Base-by-base conservation (phyloP, 768 basidiomycete species). In the Boletus bicolor region DNA sequence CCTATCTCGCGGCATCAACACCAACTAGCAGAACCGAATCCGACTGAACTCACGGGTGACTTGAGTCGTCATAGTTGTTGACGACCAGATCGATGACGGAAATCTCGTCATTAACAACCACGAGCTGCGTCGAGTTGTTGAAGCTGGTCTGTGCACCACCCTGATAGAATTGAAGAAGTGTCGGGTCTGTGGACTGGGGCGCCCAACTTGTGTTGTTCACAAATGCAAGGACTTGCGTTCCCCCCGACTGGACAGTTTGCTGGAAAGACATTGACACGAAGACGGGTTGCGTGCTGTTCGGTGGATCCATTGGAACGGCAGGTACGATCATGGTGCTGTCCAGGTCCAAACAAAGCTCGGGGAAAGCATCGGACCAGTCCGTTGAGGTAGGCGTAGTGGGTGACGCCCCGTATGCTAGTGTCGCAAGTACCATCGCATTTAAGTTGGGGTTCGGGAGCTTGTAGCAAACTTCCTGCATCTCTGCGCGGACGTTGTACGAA, bases 401-500 rank as follows among this genome's bases (percentile, higher is more conserved):
- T 10, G 53, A 30, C 28, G 71, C 59, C 32, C 69, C 69, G 8
- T 70, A 70, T 11, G 68, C 60, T 21, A 70, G 50, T 1, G 68
- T 66, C 30, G 51, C 68, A 15, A 70, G 62, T n/a, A 72, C 68
- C 68, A 70, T 54, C 6, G 42, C 56, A 24, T 70, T 60, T n/a
- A 70, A 49, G 46, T 64, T 60, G 3, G 68, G 64, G 49, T 70
- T 72, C 7, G 60, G 1, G 44, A 70, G 60, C 28, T 72, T 72
- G 47, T 72, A 74, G 42, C 69, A 70, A 1, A 55, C 36, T 5
- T 45, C 64, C 44, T 76, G 75, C 58, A 78, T 60, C 39, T 68
- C 70, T 10, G 73, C 73, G 24, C 77, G 73, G 58, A 79, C 59
- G 19, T 68, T 66, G 46, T 75, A 75, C 5, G 66, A 64, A 21